phyloP scores from a whole-genome alignment of 2,329 filamentous ascomycete genomes.

The Fulvia fulva region DNA sequence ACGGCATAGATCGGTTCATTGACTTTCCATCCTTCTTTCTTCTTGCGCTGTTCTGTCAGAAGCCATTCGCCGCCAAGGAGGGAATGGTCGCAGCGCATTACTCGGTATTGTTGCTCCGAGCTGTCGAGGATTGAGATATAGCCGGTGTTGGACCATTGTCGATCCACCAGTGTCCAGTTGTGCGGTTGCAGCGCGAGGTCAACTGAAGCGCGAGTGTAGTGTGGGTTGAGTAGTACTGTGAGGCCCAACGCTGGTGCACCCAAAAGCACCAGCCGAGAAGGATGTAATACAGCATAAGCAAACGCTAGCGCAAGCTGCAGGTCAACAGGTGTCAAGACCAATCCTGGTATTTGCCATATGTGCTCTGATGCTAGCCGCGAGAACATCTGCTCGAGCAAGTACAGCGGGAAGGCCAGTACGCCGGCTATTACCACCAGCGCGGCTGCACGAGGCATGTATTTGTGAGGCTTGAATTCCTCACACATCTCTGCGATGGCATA shows the following conservation, averaged over 20 bases:
- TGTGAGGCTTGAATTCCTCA: background rate
- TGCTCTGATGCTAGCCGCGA: background rate
- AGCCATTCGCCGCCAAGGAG: slow-evolving; percentile 91
- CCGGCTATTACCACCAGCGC: background rate
- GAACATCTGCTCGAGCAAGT: background rate
- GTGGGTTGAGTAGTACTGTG: slow-evolving; percentile 67
- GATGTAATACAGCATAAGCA: slow-evolving; percentile 58
- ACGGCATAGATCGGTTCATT: slow-evolving; percentile 90
- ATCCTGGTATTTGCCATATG: background rate
- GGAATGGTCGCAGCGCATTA: slow-evolving; percentile 91
- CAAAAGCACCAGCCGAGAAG: slow-evolving; percentile 64
- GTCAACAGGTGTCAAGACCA: slow-evolving; percentile 61
- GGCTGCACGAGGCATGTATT: background rate
- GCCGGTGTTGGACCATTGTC: slow-evolving; percentile 81
- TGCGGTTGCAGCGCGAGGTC: slow-evolving; percentile 61
- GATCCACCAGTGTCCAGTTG: slow-evolving; percentile 72
- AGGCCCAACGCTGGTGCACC: slow-evolving; percentile 70
- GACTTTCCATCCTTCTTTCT: slow-evolving; percentile 47
- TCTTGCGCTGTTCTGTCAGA: slow-evolving; percentile 43
- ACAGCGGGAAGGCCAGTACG: background rate
- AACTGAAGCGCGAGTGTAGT: slow-evolving; percentile 57
- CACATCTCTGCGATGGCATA: slow-evolving; percentile 31
- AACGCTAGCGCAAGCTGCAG: slow-evolving; percentile 65
- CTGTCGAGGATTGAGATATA: slow-evolving; percentile 90
- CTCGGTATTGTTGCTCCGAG: slow-evolving; percentile 64